These are phyloP conservation scores for Tillandsia fasciculata DNA, from an alignment of 176 grass and related monocot species.

Conservation along the genomic window DNA sequence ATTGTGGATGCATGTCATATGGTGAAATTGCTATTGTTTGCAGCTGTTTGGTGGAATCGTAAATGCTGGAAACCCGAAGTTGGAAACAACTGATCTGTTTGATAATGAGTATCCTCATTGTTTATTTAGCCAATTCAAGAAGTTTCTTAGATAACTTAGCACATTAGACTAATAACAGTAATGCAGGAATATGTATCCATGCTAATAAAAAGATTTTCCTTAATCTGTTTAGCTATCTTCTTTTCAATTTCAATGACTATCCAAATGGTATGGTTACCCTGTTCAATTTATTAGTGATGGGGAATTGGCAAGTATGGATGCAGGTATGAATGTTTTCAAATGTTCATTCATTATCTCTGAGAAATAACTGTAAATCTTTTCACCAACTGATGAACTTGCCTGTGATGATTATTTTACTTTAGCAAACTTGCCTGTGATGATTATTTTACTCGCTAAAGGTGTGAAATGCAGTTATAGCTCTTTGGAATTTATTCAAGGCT, in stretches of 20 bases:
- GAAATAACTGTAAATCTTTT: neutral
- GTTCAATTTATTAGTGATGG: conserved; percentile 95
- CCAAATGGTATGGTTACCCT: conserved; percentile 97
- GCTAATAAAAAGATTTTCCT: conserved; percentile 18
- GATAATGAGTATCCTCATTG: conserved; percentile 67
- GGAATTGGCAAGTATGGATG: conserved; percentile 96
- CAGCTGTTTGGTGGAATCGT: conserved; percentile 94
- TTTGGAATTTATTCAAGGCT: too few species aligned
- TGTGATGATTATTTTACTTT: too few species aligned
- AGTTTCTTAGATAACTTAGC: neutral
- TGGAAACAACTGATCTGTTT: conserved; percentile 69
- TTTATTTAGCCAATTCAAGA: conserved; percentile 1
- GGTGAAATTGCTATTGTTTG: conserved; percentile 24
- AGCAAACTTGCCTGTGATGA: too few species aligned
- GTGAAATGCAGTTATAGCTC: too few species aligned
- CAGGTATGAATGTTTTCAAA: conserved; percentile 39
- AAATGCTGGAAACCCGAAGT: conserved; percentile 59
- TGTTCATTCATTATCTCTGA: conserved; percentile 7
- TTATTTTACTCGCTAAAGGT: too few species aligned
- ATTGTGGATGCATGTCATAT: conserved; percentile 15
- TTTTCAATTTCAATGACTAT: conserved; percentile 99
- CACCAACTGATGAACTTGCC: too few species aligned
- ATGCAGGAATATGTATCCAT: neutral
- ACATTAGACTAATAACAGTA: neutral
- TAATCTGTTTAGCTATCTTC: conserved; percentile 76